A percentile compares a stretch with the other conserved stretches of the same genome.
phyloP scores from a whole-genome alignment of 768 basidiomycete genomes.

The Hypholoma sublateritium region DNA sequence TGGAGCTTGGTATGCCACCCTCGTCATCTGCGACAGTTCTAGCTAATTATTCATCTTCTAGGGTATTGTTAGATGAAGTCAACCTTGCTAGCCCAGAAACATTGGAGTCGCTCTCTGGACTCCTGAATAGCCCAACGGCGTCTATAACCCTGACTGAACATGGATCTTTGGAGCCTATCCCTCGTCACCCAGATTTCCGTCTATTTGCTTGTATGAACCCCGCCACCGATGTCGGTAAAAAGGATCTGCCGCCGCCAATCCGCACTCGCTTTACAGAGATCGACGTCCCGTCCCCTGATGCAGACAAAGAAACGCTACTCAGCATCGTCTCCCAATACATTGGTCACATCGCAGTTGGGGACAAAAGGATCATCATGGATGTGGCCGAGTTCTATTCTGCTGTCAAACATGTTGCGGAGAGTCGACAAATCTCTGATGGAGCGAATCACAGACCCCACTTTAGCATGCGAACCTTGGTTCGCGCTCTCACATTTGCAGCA shows the following conservation, averaged over 20 bases:
- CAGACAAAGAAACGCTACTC: constrained; percentile 86
- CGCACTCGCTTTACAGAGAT: constrained; percentile 93
- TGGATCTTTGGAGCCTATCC: constrained; percentile 85
- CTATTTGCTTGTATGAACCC: constrained; percentile 99
- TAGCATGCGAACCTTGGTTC: constrained; percentile 93
- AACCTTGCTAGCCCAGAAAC: constrained; percentile 95
- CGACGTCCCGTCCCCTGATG: constrained; percentile 92
- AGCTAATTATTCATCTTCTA: constrained; percentile 26
- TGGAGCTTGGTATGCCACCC: constrained; percentile 79
- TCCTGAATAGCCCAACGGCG: constrained; percentile 80
- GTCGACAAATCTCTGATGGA: constrained; percentile 85
- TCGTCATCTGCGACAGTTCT: not conserved
- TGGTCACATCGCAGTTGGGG: constrained; percentile 76
- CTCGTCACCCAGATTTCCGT: constrained; percentile 93
- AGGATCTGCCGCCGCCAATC: constrained; percentile 90
- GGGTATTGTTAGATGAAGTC: constrained; percentile 95
- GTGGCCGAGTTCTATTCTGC: constrained; percentile 87
- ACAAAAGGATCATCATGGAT: constrained; percentile 86
- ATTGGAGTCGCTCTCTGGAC: constrained; percentile 85
- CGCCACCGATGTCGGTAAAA: constrained; percentile 97
- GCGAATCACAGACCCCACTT: constrained; percentile 92
- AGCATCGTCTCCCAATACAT: constrained; percentile 90
- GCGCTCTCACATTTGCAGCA: constrained; percentile 87
- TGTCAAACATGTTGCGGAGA: constrained; percentile 73
- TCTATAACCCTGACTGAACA: constrained; percentile 94